Base-by-base conservation (phyloP, 2,329 filamentous ascomycete species). In the Neophaeococcomyces mojaviensis region DNA sequence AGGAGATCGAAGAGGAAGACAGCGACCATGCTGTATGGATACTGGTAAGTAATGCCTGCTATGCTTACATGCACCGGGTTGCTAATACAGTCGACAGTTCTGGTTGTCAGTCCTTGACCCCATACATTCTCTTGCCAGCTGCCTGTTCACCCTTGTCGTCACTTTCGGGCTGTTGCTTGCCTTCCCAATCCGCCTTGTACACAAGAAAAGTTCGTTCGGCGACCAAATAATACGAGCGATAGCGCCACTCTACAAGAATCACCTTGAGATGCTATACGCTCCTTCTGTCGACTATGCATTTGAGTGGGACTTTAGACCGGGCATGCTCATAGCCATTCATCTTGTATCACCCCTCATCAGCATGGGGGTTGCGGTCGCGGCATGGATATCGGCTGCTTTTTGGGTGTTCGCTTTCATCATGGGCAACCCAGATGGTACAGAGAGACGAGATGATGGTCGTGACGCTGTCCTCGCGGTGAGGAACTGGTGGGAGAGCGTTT, bases 341-440 rank as follows among this genome's bases (percentile, higher is more conserved):
- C 55, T 78, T 1, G 61, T 78, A 20, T 76, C 76, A 3, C 76
- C 78, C 2, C 56, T 81, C 32, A 61, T 80, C 39, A 76, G 76
- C 44, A 61, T 79, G 9, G 75, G 71, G 31, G 67, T 81, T 38
- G 70, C 77, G 16, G 59, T 79, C 12, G 72, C 73, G 1, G 70
- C 73, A 4, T 82, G 78, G 78, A 72, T 75, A 0, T 70, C 77
- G 0, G 78, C 76, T 1, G 73, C 69, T 16, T 82, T 81, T 64
- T 82, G 78, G 79, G 64, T 79, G 42, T 79, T 78, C 56, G 70
- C 76, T 19, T 71, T 72, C 55, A 74, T 81, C 9, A 64, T 82
- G 39, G 79, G 79, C 3, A 79, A 82, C 60, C 79, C 79, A 24
- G 77, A 78, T 45, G 74, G 74, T 33, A 73, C 72, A 24, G 75